Base-by-base conservation (phyloP, 257 asterid genomes). In the Vinca minor region DNA sequence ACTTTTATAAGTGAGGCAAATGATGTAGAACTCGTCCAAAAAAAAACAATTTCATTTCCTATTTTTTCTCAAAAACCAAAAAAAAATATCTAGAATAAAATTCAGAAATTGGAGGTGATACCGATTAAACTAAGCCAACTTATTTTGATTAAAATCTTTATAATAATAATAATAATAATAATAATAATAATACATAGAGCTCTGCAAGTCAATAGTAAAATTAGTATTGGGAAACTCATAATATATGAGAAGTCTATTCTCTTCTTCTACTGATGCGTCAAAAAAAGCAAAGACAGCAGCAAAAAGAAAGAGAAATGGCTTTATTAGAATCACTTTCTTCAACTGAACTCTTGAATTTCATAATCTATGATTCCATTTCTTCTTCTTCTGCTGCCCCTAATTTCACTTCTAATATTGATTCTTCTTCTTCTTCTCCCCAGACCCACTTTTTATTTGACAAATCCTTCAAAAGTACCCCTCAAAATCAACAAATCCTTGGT, bases 321-420 rank as follows among this genome's bases (percentile, higher is more conserved):
- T 73, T n/a, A n/a, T n/a, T 91, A 17, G 95, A 89, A 81, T 76
- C 96, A 44, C 93, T 92, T 68, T 86, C 96, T 41, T 69, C 92
- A 0, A 82, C 62, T 53, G 95, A 89, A 58, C 83, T 86, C 71
- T 67, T 87, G 54, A 87, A 87, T 69, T 92, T 83, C 74, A 87
- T 89, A 72, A 87, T 92, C 85, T 83, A 76, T 32, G 91, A 86
- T 71, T 34, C 38, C 38, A 34, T 7, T 34, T 34, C 38, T 34
- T 2, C 38, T 7, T 7, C 38, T 52, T 71, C 79, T 8, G 48
- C 80, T 8, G 59, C 82, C 69, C 89, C 38, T 34, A 3, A 34
- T 7, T n/a, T n/a, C n/a, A n/a, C n/a, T n/a, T n/a, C n/a, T n/a
- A n/a, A n/a, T n/a, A n/a, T n/a, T n/a, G n/a, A n/a, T n/a, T n/a